Base-by-base conservation (phyloP, 768 basidiomycete species). In the Suillus hirtellus region DNA sequence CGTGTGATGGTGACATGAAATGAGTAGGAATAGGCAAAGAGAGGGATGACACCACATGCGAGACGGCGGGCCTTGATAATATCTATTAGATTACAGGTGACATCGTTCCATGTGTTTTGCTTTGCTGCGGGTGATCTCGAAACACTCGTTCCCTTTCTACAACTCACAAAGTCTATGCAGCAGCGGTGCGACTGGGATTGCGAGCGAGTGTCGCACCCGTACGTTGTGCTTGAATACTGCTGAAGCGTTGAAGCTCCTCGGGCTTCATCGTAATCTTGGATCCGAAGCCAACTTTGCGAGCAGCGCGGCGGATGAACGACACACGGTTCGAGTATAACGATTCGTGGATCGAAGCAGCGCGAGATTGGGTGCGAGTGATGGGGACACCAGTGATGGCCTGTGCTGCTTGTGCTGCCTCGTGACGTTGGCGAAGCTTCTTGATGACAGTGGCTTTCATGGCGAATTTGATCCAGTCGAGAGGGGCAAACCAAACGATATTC, bases 401-500 rank as follows among this genome's bases (percentile, higher is more conserved):
- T 53, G 61, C 65, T 35, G 78, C 73, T 31, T 78, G 71, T 43
- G 78, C 79, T 64, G 80, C 80, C 46, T 76, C 70, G 53, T 82
- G 84, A 63, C 92, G 88, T 63, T 84, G 79, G 67, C 94, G 95
- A 72, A 95, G 87, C 67, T 66, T 80, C 78, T 89, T 90, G 85
- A 98, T 95, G 73, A 95, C 78, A 7, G 93, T 96, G 10, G 89
- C 91, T 81, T 96, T 95, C 92, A 98, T 95, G 40, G 83, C 91
- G 76, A 97, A 96, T 82, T 96, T 97, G 85, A 97, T 91, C 78
- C 86, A 85, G 78, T 99, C 96, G 58, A 99, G 88, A 59, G 96
- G 96, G 67, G 92, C 75, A 86, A 96, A 99, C 96, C 96, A 96
- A 62, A 96, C 70, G 67, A 97, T 91, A 80, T 98, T 91, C 95